Evolutionary conservation across 2,329 filamentous ascomycete genomes (phyloP).

Genomic region (Stemphylium vesicarium): DNA sequence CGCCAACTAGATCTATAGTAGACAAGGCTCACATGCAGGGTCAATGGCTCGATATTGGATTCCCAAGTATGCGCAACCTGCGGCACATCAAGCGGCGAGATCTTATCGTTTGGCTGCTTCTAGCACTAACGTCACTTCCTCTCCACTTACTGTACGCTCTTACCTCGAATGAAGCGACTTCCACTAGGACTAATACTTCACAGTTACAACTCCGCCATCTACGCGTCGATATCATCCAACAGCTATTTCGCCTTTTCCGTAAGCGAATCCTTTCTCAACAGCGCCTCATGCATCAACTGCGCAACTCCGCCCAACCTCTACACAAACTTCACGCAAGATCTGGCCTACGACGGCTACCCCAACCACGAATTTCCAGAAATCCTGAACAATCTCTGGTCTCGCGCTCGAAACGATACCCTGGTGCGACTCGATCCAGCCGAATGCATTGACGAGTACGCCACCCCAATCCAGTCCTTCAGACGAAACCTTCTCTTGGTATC

Average conservation of each 20-base stretch:
- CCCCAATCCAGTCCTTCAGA: slow-evolving; percentile 14
- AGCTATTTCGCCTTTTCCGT: slow-evolving; percentile 16
- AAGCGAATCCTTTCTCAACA: background rate
- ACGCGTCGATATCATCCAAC: slow-evolving; percentile 21
- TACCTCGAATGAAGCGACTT: background rate
- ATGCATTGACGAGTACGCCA: slow-evolving; percentile 29
- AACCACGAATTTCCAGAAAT: background rate
- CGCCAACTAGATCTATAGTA: slow-evolving; percentile 11
- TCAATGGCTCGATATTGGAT: background rate
- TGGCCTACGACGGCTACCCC: slow-evolving; percentile 4
- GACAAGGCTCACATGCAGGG: background rate
- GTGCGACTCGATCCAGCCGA: slow-evolving; percentile 7
- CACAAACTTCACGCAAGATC: slow-evolving; percentile 5
- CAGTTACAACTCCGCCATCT: slow-evolving; percentile 39
- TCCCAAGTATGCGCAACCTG: background rate
- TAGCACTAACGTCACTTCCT: slow-evolving; percentile 1
- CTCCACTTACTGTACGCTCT: background rate
- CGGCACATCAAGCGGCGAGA: background rate
- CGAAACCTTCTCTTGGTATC: slow-evolving; percentile 22
- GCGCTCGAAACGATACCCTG: slow-evolving; percentile 1
- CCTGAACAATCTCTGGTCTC: slow-evolving; percentile 1
- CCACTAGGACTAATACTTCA: background rate
- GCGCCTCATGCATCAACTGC: background rate
- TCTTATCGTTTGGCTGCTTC: background rate
- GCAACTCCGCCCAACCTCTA: background rate